Evolutionary conservation across 495 filamentous ascomycete species (phyloP).

Genomic region (Acidiella bohemica): DNA sequence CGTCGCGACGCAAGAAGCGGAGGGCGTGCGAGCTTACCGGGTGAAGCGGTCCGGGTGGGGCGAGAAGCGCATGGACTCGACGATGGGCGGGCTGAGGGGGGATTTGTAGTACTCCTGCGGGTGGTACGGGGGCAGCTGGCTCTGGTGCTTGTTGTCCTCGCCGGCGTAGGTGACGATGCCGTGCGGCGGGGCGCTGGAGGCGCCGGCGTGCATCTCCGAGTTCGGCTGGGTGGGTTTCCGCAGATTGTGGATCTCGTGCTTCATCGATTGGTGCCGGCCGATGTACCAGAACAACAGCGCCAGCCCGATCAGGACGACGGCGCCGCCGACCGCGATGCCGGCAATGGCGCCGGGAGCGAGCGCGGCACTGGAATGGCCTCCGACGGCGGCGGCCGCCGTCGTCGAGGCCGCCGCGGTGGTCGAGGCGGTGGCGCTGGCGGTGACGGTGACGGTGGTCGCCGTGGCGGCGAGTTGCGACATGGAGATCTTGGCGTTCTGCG

Average conservation of each 20-base stretch:
- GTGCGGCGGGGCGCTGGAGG: too few species aligned
- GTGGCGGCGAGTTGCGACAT: conserved; percentile 12
- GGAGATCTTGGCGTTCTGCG: conserved; percentile 18
- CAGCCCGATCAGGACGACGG: conserved; percentile 25
- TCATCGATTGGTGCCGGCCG: conserved; percentile 18
- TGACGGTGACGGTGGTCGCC: conserved; percentile 12
- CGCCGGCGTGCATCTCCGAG: too few species aligned
- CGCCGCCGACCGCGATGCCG: conserved; percentile 34
- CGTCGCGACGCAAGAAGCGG: too few species aligned
- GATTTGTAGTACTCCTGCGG: too few species aligned
- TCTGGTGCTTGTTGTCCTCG: too few species aligned
- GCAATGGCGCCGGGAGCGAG: conserved; percentile 34
- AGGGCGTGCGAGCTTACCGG: too few species aligned
- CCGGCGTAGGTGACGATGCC: too few species aligned
- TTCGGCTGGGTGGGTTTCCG: too few species aligned
- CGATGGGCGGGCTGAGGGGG: too few species aligned
- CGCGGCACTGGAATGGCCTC: not conserved
- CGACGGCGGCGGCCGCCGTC: not conserved
- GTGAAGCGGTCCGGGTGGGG: too few species aligned
- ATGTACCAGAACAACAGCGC: conserved; percentile 33
- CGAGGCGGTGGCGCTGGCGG: conserved; percentile 8
- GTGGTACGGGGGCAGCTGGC: too few species aligned
- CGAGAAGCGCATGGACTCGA: too few species aligned
- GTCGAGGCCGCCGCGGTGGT: not conserved
- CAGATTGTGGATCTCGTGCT: conserved; percentile 4